phyloP scores from a whole-genome alignment of 129 eudicot species.

The Flaveria ramosissima region DNA sequence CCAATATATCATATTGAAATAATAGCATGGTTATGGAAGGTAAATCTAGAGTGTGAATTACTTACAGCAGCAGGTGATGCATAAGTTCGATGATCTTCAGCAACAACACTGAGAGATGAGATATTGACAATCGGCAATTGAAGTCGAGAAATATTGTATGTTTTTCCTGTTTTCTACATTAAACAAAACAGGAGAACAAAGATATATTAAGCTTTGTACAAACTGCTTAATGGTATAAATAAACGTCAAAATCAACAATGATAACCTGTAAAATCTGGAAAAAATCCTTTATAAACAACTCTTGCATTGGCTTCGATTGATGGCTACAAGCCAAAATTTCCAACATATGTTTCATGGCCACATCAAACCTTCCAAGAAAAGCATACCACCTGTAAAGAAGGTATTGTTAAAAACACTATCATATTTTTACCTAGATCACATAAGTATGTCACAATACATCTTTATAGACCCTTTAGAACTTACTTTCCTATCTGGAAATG shows the following conservation, averaged over 20 bases:
- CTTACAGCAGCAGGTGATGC: conserved; percentile 93
- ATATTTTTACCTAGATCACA: conserved; percentile 12
- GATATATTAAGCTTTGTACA: conserved; percentile 12
- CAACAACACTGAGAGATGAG: conserved; percentile 62
- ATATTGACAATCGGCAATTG: conserved; percentile 78
- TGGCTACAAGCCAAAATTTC: conserved; percentile 89
- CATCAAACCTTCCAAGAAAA: conserved; percentile 75
- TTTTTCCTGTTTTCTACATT: conserved; percentile 77
- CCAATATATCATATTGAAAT: conserved; percentile 5
- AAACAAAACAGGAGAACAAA: conserved; percentile 23
- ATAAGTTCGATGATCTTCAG: conserved; percentile 96
- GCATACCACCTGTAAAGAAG: conserved; percentile 85
- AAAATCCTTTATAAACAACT: conserved; percentile 75
- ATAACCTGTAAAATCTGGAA: conserved; percentile 77
- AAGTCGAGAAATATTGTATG: conserved; percentile 76
- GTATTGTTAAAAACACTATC: conserved; percentile 6
- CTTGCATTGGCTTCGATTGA: conserved; percentile 87
- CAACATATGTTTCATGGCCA: conserved; percentile 78
- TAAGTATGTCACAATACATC: neutral
- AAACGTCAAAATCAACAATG: neutral
- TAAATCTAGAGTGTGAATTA: neutral
- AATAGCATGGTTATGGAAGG: neutral
- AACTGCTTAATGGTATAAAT: conserved; percentile 14
- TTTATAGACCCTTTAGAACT: conserved; percentile 34
- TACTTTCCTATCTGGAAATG: conserved; percentile 92